Base-by-base conservation (phyloP, 441 rosid species). In the Melastoma candidum region DNA sequence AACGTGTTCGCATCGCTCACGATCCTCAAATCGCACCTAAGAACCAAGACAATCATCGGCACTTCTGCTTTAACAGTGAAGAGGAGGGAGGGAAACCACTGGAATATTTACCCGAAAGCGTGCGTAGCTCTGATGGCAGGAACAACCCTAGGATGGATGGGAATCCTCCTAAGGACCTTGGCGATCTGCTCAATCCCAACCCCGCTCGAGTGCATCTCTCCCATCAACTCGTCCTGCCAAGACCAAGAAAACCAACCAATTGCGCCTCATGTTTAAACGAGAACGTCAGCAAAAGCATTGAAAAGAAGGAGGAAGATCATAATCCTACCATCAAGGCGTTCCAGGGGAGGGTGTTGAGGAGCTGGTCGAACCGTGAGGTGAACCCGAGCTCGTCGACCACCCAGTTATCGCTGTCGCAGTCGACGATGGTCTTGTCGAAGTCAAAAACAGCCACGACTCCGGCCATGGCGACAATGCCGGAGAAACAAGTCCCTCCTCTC, bases 361-460 rank as follows among this genome's bases (percentile, higher is more conserved):
- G 69, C 10, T 49, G 57, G 12, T 46, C 26, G 55, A 73, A 69
- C 7, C 39, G 60, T 7, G 71, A 79, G 11, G 82, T 78, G 43
- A 71, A 72, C n/a, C 89, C 89, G 59, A 86, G 58, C 46, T 65
- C 84, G 57, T 83, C 92, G 1, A 86, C 44, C 3, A 83, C 89
- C 80, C 84, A 86, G 12, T 83, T 83, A 49, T 86, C 95, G 13
- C 95, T 81, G 41, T 83, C 95, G 2, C 72, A 72, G 11, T 85
- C 95, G 56, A 85, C 66, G 58, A 83, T 85, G 1, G 95, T 85
- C 72, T 85, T 78, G 64, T 86, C 88, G 53, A 86, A 86, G 56
- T 86, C 88, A n/a, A 86, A 86, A 53, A 86, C 68, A 32, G 70
- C 58, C 14, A 80, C 69, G 54, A 74, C 68, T 14, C 65, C 82